These are phyloP conservation scores for Diaporthe eres DNA, from an alignment of 2,329 filamentous ascomycete species.

Conservation along the genomic window DNA sequence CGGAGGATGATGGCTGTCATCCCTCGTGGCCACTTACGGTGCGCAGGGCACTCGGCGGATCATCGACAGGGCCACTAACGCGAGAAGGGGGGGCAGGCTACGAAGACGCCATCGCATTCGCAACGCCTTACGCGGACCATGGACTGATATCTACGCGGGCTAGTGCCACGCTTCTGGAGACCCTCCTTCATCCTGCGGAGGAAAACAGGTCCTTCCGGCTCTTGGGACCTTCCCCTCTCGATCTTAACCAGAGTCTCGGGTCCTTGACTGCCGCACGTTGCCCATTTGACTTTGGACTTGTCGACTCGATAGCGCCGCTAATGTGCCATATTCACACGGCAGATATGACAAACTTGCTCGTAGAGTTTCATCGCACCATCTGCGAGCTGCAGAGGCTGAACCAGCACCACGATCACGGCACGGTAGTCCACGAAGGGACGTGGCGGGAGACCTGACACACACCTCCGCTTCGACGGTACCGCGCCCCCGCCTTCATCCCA, in stretches of 20 bases:
- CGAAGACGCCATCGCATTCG: conserved; percentile 32
- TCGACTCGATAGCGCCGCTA: background rate
- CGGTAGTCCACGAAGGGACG: background rate
- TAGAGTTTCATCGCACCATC: conserved; percentile 10
- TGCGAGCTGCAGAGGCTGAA: conserved; percentile 10
- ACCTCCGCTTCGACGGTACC: conserved; percentile 23
- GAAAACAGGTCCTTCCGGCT: conserved; percentile 4
- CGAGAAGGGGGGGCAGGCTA: conserved; percentile 24
- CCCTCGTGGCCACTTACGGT: conserved; percentile 14
- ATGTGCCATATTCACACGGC: conserved; percentile 23
- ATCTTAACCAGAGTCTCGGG: conserved; percentile 38
- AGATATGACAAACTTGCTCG: conserved; percentile 16
- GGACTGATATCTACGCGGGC: conserved; percentile 10
- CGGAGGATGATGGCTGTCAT: conserved; percentile 17
- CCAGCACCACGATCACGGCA: background rate
- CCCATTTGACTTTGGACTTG: background rate
- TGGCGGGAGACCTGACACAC: conserved; percentile 24
- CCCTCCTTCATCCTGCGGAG: conserved; percentile 29
- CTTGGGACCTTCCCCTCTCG: conserved; percentile 36
- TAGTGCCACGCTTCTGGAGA: conserved; percentile 22
- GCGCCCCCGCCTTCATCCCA: conserved; percentile 28
- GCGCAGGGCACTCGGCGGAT: conserved; percentile 26
- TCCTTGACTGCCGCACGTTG: conserved; percentile 16
- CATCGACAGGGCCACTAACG: conserved; percentile 22
- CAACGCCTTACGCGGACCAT: conserved; percentile 31